A percentile compares a stretch with the other conserved stretches of the same genome.
phyloP scores from a whole-genome alignment of 2,329 filamentous ascomycete genomes.

The Gyromitra esculenta region DNA sequence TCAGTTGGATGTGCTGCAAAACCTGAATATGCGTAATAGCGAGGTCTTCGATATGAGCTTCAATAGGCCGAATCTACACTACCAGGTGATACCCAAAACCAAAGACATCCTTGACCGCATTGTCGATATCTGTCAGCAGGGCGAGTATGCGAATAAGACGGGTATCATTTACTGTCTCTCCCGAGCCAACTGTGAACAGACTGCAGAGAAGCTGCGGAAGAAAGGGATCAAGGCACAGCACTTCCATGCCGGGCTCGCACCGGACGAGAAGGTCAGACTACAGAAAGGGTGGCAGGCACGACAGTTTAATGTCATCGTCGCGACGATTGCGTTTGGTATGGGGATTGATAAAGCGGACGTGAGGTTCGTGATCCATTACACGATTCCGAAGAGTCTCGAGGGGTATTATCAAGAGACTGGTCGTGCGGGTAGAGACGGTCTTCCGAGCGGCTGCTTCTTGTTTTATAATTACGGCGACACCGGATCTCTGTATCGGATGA shows the following conservation, averaged over 20 bases:
- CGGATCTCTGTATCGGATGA: conserved; percentile 78
- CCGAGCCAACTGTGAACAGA: conserved; percentile 79
- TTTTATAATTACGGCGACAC: conserved; percentile 87
- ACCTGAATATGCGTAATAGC: conserved; percentile 82
- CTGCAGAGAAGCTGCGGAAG: conserved; percentile 74
- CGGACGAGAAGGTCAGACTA: conserved; percentile 73
- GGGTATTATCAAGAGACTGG: conserved; percentile 99
- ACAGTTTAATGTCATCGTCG: conserved; percentile 85
- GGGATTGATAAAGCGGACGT: conserved; percentile 99
- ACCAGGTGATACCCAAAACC: conserved; percentile 78
- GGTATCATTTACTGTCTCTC: conserved; percentile 96
- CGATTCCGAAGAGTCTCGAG: conserved; percentile 91
- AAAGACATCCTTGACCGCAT: conserved; percentile 68
- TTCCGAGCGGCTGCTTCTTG: conserved; percentile 86
- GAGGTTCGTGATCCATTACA: conserved; percentile 93
- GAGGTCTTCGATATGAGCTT: conserved; percentile 90
- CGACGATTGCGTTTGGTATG: conserved; percentile 99
- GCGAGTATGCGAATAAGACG: conserved; percentile 66
- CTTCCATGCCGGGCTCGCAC: conserved; percentile 83
- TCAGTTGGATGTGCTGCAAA: conserved; percentile 88
- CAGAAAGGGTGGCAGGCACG: conserved; percentile 87
- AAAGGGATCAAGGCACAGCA: conserved; percentile 77
- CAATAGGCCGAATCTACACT: conserved; percentile 93
- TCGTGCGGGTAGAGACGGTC: conserved; percentile 89
- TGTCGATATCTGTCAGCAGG: conserved; percentile 72